Conservation (phyloP, 345 rosid species). For the Gossypium rotundifolium region DNA sequence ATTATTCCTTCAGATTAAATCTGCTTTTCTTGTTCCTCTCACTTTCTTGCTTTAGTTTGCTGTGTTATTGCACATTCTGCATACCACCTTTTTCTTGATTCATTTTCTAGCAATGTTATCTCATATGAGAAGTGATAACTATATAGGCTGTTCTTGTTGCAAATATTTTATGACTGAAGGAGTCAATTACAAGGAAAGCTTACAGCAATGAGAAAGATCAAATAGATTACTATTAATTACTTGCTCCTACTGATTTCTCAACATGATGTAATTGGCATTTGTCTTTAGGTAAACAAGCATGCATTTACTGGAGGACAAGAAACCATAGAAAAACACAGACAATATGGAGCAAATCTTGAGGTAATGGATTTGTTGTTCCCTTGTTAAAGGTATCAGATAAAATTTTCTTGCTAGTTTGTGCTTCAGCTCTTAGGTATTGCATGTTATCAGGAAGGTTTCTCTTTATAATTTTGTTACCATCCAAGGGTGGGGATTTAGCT, state of each 20-base stretch:
- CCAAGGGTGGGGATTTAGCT: background rate
- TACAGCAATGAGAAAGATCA: background rate
- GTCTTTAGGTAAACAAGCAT: conserved; percentile 58
- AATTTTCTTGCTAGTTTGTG: background rate
- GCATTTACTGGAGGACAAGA: conserved; percentile 93
- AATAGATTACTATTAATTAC: background rate
- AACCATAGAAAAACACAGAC: conserved; percentile 56
- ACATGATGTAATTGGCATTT: background rate
- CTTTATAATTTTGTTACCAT: background rate
- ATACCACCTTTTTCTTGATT: background rate
- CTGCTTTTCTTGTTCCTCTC: background rate
- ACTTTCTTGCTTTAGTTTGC: background rate
- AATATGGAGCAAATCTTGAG: conserved; percentile 87
- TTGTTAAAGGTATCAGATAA: background rate
- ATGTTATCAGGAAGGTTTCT: background rate
- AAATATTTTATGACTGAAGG: background rate
- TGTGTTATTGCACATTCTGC: background rate
- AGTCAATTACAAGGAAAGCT: background rate
- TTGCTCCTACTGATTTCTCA: background rate
- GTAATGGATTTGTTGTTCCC: conserved; percentile 25
- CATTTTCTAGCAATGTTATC: background rate
- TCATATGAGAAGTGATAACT: background rate
- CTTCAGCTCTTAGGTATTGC: background rate
- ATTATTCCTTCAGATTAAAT: background rate
- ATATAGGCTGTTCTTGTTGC: background rate